Evolutionary conservation across 257 asterid species (phyloP), one percentile per base, ranked within the genome.

Genomic region (Fraxinus cuspidata): DNA sequence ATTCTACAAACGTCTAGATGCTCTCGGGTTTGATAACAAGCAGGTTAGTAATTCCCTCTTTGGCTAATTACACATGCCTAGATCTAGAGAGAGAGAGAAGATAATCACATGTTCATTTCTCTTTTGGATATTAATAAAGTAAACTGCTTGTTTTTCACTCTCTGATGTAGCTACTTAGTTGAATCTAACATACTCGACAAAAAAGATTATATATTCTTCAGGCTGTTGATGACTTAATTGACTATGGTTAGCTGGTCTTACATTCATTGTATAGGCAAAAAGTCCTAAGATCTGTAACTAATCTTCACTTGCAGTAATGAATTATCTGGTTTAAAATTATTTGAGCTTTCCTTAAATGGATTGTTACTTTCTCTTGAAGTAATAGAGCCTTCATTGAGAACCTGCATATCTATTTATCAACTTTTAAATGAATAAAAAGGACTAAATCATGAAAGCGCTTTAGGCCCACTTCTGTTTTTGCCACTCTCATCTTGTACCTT

Each of bases 1-100:
- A 84, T 93, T 96, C 82, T 86, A 77, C 85, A 96, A 90, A 81
- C 97, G 92, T 82, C 84, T 96, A 77, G 97, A 86, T 77, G 87
- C 94, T 73, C 84, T 93, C 76, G 97, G 96, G 71, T 86, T 92
- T 18, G 91, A 90, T 80, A 89, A 92, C 83, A 89, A 92, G 79
- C 96, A 96, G 99, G 99, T 96, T 81, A 21, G 76, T 88, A 78
- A 67, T 65, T 78, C 70, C 49, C 11, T 69, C 84, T 51, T 75
- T 63, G 49, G 23, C 81, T 58, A 58, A 49, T 70, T 71, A 76
- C 35, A 35, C 76, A 0, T 13, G 29, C 83, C 69, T n/a, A 42
- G 78, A 34, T 79, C 28, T 66, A 21, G 32, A 21, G 68, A 60
- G 12, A 60, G 32, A 28, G 68, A 60, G 23, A 7, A 28, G 7